Conservation (phyloP, 2,329 filamentous ascomycete genomes). For the Sclerotiophoma versabilis region DNA sequence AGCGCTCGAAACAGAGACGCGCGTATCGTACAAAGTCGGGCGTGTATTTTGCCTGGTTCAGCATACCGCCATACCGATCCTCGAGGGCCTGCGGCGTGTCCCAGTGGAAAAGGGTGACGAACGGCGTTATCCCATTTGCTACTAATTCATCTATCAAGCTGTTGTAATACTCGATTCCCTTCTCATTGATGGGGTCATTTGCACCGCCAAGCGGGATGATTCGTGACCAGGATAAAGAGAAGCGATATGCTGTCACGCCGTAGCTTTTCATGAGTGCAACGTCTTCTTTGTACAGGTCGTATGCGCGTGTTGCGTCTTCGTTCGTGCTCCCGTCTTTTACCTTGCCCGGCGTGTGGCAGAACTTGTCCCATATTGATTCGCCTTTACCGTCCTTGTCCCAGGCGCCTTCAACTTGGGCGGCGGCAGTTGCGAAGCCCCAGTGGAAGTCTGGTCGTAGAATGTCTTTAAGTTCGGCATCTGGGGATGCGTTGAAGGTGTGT, state of each 20-base stretch:
- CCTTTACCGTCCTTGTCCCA: constrained; percentile 55
- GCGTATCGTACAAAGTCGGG: constrained; percentile 49
- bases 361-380: constrained; percentile 53
- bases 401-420: constrained; percentile 55
- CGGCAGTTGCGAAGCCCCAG: constrained; percentile 54
- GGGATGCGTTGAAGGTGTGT: constrained; percentile 11
- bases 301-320: constrained; percentile 38
- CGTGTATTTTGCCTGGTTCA: constrained; percentile 30
- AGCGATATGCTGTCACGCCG: constrained; percentile 30
- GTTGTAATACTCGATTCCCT: constrained; percentile 24
- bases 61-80: constrained; percentile 27
- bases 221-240: constrained; percentile 27
- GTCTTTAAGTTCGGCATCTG: constrained; percentile 14
- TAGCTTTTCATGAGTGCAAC: constrained; percentile 27
- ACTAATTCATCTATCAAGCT: constrained; percentile 28
- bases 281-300: constrained; percentile 58
- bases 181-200: constrained; percentile 26
- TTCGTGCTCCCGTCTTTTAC: constrained; percentile 50
- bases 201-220: constrained; percentile 29
- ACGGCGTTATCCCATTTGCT: constrained; percentile 22
- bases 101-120: constrained; percentile 33
- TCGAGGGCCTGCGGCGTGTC: constrained; percentile 27
- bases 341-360: constrained; percentile 50
- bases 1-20: constrained; percentile 48
- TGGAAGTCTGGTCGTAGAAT: constrained; percentile 49